Evolutionary conservation across 1,284 basidiomycete species (phyloP).

Genomic region (Moesziomyces aphidis): DNA sequence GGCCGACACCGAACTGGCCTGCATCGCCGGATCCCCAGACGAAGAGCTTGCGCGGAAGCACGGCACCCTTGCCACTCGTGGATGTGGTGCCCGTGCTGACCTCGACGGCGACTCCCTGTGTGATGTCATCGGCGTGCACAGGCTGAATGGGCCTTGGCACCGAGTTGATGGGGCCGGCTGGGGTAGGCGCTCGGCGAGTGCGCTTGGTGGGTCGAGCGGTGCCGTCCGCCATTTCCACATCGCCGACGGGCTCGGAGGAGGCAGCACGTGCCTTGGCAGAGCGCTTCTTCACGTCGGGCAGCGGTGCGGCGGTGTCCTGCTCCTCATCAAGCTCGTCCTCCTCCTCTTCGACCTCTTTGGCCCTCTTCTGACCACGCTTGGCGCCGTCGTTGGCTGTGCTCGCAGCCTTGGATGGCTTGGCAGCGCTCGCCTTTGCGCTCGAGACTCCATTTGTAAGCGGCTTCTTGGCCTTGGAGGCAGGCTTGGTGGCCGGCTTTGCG

Average conservation of each 20-base stretch:
- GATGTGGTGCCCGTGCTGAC: slow-evolving; percentile 19
- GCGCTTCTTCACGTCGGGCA: slow-evolving; percentile 39
- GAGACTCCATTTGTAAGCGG: slow-evolving; percentile 12
- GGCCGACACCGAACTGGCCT: slow-evolving; percentile 65
- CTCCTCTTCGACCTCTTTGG: slow-evolving; percentile 34
- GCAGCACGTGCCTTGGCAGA: slow-evolving; percentile 18
- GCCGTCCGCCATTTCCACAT: slow-evolving; percentile 33
- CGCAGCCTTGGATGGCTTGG: slow-evolving; percentile 12
- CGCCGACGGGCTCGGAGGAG: slow-evolving; percentile 26
- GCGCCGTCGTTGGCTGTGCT: slow-evolving; percentile 5
- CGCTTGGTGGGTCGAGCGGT: slow-evolving; percentile 39
- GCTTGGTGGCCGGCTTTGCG: slow-evolving; percentile 23
- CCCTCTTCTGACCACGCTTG: slow-evolving; percentile 43
- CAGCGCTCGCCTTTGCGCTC: slow-evolving; percentile 13
- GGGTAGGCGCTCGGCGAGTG: slow-evolving; percentile 36
- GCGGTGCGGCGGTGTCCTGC: slow-evolving; percentile 28
- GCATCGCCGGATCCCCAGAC: slow-evolving; percentile 67
- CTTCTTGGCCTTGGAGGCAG: slow-evolving; percentile 22
- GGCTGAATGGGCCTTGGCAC: slow-evolving; percentile 35
- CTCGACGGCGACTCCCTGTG: slow-evolving; percentile 34
- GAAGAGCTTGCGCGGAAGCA: slow-evolving; percentile 62
- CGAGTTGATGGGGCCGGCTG: slow-evolving; percentile 49
- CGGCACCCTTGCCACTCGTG: slow-evolving; percentile 27
- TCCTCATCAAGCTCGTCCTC: slow-evolving; percentile 44
- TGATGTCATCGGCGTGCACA: slow-evolving; percentile 32